These are phyloP conservation scores for Chimonanthus praecox DNA, from an alignment of 164 flowering plant genomes.

Conservation along the genomic window DNA sequence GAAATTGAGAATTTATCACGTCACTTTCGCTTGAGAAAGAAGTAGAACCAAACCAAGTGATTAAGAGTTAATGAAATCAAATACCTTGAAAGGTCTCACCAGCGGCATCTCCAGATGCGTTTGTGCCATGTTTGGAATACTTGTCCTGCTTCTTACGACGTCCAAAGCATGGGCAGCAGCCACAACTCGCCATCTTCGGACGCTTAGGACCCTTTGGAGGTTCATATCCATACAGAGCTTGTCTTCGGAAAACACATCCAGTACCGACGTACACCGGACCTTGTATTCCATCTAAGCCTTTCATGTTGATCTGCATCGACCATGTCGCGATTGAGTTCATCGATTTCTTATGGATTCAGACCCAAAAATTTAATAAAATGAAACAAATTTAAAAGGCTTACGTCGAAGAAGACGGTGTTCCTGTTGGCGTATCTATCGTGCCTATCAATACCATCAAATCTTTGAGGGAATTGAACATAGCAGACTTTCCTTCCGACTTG, in stretches of 20 bases:
- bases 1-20: not conserved
- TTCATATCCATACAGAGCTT: conserved; percentile 84
- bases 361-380: no score
- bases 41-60: not conserved
- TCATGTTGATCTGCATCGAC: conserved; percentile 87
- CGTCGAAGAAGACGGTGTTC: conserved; percentile 96
- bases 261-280: conserved; percentile 96
- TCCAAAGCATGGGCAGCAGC: conserved; percentile 87
- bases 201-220: conserved; percentile 90
- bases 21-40: not conserved
- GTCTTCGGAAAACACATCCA: conserved; percentile 89
- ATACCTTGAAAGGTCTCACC: conserved; percentile 30
- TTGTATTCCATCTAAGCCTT: conserved; percentile 90
- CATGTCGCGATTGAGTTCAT: not conserved
- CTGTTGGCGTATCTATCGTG: conserved; percentile 91
- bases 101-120: conserved; percentile 22
- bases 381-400: conserved; percentile 27
- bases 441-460: conserved; percentile 91
- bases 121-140: conserved; percentile 26
- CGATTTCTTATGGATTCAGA: not conserved
- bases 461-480: conserved; percentile 92
- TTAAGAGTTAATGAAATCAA: not conserved
- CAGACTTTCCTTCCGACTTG: conserved; percentile 83
- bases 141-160: conserved; percentile 53
- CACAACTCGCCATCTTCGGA: conserved; percentile 95